phyloP scores from a whole-genome alignment of 192 early-diverging fungal species.

The Coemansia sp. region DNA sequence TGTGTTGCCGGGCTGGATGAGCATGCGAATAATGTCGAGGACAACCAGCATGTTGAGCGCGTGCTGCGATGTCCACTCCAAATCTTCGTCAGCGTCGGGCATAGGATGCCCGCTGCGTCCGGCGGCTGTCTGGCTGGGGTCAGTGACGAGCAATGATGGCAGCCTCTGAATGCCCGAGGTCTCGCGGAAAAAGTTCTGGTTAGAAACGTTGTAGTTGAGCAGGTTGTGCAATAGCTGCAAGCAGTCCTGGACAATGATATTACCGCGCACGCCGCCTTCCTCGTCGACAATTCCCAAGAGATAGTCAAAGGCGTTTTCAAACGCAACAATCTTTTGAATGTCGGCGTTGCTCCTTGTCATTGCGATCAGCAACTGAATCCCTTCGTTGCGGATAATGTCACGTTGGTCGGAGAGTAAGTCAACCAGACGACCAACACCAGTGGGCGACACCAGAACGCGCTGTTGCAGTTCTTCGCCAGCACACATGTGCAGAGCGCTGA shows the following conservation, averaged over 20 bases:
- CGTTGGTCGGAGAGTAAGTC: constrained; percentile 90
- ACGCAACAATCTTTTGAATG: constrained; percentile 99
- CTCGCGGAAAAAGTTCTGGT: constrained; percentile 99
- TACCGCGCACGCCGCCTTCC: constrained; percentile 90
- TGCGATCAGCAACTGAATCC: constrained; percentile 84
- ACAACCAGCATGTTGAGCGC: constrained; percentile 84
- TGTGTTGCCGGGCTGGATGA: constrained; percentile 84
- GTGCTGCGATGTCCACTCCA: constrained; percentile 83
- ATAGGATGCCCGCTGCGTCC: constrained; percentile 33
- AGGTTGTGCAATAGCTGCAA: constrained; percentile 90
- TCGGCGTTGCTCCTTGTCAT: constrained; percentile 93
- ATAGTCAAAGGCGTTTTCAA: constrained; percentile 96
- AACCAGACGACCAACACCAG: constrained; percentile 84
- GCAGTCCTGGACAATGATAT: constrained; percentile 94
- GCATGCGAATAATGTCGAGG: constrained; percentile 84
- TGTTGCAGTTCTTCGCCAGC: constrained; percentile 68
- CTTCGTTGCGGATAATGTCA: constrained; percentile 97
- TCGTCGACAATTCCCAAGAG: constrained; percentile 85
- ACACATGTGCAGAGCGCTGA: constrained; percentile 71
- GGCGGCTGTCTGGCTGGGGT: constrained; percentile 52
- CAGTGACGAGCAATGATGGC: constrained; percentile 71
- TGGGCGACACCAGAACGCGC: constrained; percentile 82
- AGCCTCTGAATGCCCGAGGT: constrained; percentile 91
- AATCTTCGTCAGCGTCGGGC: constrained; percentile 42
- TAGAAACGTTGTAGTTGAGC: constrained; percentile 93